phyloP scores from a whole-genome alignment of 2,329 filamentous ascomycete species.

The Venturia oleaginea region DNA sequence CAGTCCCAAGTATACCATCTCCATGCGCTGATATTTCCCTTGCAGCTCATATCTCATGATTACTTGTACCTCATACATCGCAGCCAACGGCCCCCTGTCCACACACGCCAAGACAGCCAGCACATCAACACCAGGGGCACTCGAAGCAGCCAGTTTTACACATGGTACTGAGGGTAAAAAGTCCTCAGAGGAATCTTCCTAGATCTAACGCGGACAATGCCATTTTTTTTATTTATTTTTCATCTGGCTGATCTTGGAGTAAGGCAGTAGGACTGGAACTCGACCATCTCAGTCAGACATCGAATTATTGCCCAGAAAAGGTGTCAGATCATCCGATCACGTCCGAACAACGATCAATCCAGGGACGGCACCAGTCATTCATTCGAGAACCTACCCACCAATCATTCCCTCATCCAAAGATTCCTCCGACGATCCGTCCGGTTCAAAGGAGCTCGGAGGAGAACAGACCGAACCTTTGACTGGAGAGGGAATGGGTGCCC shows the following conservation, averaged over 20 bases:
- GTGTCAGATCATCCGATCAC: too few species aligned
- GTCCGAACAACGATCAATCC: too few species aligned
- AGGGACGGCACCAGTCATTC: too few species aligned
- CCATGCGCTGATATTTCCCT: background rate
- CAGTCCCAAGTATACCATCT: too few species aligned
- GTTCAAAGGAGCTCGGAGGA: too few species aligned
- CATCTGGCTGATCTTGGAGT: background rate
- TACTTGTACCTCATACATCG: conserved; percentile 30
- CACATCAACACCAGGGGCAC: background rate
- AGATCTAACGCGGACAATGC: background rate
- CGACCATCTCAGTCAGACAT: background rate
- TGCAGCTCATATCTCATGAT: conserved; percentile 31
- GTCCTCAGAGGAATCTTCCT: background rate
- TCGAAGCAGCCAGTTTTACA: background rate
- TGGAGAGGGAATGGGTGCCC: too few species aligned
- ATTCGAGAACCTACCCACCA: too few species aligned
- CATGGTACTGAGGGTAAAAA: background rate
- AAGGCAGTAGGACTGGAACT: background rate
- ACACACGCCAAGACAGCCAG: conserved; percentile 22
- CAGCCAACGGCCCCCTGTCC: conserved; percentile 30
- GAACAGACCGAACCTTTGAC: too few species aligned
- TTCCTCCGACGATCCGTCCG: too few species aligned
- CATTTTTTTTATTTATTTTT: background rate
- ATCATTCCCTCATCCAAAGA: too few species aligned
- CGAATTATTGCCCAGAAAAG: background rate